Base-by-base conservation (phyloP, 108 stramenopile genomes). In the Skeletonema menzelii region DNA sequence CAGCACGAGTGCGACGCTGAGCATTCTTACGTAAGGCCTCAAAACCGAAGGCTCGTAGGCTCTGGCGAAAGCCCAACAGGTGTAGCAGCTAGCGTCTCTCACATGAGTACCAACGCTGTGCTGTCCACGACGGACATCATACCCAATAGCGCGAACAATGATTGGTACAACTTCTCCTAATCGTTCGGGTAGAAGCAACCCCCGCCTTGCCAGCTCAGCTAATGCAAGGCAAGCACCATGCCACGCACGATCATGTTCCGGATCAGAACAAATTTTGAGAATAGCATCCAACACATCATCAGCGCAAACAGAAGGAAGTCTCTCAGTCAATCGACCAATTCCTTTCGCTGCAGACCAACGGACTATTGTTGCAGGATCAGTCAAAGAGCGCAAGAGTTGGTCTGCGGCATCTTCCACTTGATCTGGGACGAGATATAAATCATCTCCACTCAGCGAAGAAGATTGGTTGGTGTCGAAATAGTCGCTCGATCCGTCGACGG, bases 341-440 rank as follows among this genome's bases (percentile, higher is more conserved):
- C 98, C 98, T 76, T 99, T 99, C 28, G 99, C 98, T 3, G 97
- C 96, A 0, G 95, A 95, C 99, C 99, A 99, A 46, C 99, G 85
- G 19, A 99, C 99, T 20, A 95, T 83, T n/a, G 99, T 99, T 10
- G 94, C 68, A 5, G 89, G 56, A 80, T 97, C 96, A 24, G 85
- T 69, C 11, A 98, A 72, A 10, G 83, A 87, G 14, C 46, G 62
- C 19, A 97, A 67, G n/a, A 99, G 83, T 73, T 86, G 90, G 42
- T 92, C 98, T 76, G 98, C 88, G 55, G 97, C 91, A 59, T 98
- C 96, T 85, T 99, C 99, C 20, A 99, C 88, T 78, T 95, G 84
- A 62, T 96, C 93, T 19, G 97, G 96, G 14, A 98, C 88, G 22
- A 85, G 69, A 61, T 89, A 92, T 42, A 90, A 63, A 53, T 76